phyloP scores from a whole-genome alignment of 768 basidiomycete genomes.

The Lactarius indigo region DNA sequence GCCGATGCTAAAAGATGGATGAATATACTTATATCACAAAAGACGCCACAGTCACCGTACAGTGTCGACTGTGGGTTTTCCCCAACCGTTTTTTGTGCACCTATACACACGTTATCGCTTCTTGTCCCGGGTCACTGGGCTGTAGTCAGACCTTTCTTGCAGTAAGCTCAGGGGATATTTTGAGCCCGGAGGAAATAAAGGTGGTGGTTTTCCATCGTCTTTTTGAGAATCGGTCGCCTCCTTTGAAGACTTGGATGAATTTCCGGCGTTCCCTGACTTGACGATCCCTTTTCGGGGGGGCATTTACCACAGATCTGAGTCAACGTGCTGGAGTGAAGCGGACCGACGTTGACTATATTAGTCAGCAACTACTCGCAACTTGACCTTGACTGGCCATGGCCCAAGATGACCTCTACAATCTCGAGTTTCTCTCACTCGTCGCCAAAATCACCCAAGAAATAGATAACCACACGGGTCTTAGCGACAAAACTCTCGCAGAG shows the following conservation, averaged over 20 bases:
- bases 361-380: slow-evolving; percentile 19
- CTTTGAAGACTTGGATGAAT: slow-evolving; percentile 57
- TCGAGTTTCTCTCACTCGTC: slow-evolving; percentile 90
- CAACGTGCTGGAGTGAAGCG: not conserved
- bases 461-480: slow-evolving; percentile 77
- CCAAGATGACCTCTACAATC: slow-evolving; percentile 79
- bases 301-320: slow-evolving; percentile 43
- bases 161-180: slow-evolving; percentile 81
- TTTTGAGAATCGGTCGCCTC: slow-evolving; percentile 21
- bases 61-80: slow-evolving; percentile 74
- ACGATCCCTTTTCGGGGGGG: slow-evolving; percentile 73
- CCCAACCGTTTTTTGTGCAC: slow-evolving; percentile 90
- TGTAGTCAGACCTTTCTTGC: slow-evolving; percentile 58
- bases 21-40: slow-evolving; percentile 11
- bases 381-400: slow-evolving; percentile 43
- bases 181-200: slow-evolving; percentile 78
- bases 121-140: not conserved
- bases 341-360: not conserved
- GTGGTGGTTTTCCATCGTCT: slow-evolving; percentile 35
- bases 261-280: slow-evolving; percentile 88
- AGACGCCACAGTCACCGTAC: slow-evolving; percentile 37
- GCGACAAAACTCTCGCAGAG: slow-evolving; percentile 93
- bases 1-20: slow-evolving; percentile 40
- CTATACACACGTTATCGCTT: slow-evolving; percentile 36
- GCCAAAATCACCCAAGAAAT: slow-evolving; percentile 92